Evolutionary conservation across 345 rosid species (phyloP), one percentile per base, ranked within the genome.

Genomic region (Punica granatum): DNA sequence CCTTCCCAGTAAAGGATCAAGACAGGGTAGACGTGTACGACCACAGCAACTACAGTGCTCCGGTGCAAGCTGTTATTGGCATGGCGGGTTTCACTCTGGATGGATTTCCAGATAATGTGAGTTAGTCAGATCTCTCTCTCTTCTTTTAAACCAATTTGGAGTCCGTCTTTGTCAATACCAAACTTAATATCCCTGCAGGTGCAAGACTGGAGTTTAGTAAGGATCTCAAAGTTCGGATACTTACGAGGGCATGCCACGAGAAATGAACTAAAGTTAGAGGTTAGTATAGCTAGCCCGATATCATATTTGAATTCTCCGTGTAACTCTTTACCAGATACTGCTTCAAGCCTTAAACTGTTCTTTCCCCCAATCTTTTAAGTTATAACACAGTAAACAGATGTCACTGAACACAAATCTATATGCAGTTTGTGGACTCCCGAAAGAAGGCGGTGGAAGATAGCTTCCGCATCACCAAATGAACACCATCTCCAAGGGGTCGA

Each of bases 21-120:
- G 68, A 67, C 9, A 85, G 90, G 28, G 28, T 73, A 2, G 88
- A 82, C 77, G 79, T 80, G 7, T 86, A 86, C 36, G 83, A 86
- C 39, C 81, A 84, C 70, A 78, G 70, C 69, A 84, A 78, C 65
- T 88, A 86, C 74, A 70, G 18, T 6, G 87, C 90, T 48, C 90
- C 90, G 0, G 81, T 88, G 39, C 94, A 86, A 3, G 82, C 76
- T 14, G 64, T 88, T 32, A 82, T 86, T 30, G 94, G 94, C 67
- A 86, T 81, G 90, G 94, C 90, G 34, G 90, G 90, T 60, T 88
- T 84, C 78, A 19, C 7, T 23, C 66, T 88, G 44, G 88, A 86
- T 68, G 42, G 30, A 0, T 84, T 84, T 79, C n/a, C 67, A 13
- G 3, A 31, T 23, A 25, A 19, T 42, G 94, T 85, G 71, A 71